Percentiles rank a stretch among this genome's conserved stretches.
These are phyloP conservation scores for Nelumbo lutea DNA, from an alignment of 164 flowering plant genomes.

Conservation along the genomic window DNA sequence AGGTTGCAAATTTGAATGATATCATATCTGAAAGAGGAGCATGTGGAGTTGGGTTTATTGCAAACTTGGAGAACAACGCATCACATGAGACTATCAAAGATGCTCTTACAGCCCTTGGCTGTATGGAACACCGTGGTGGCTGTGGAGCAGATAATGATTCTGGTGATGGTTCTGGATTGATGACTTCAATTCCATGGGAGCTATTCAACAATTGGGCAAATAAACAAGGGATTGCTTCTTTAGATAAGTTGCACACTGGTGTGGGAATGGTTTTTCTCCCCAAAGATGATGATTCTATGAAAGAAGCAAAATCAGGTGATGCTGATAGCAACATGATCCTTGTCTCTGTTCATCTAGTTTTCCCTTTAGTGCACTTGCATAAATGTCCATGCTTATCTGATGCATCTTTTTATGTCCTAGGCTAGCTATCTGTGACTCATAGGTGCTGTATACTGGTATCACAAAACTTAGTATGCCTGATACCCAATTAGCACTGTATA, in stretches of 20 bases:
- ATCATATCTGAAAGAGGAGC: constrained; percentile 95
- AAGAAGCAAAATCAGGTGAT: constrained; percentile 79
- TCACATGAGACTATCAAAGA: constrained; percentile 71
- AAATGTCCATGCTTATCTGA: too few relatives aligned
- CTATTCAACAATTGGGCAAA: constrained; percentile 77
- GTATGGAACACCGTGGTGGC: constrained; percentile 99
- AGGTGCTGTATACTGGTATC: too few relatives aligned
- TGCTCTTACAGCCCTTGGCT: constrained; percentile 92
- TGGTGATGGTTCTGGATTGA: constrained; percentile 97
- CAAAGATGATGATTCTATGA: constrained; percentile 46
- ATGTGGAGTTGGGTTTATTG: constrained; percentile 99
- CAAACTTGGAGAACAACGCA: constrained; percentile 77
- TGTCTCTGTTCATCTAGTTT: background rate
- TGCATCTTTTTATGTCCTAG: too few relatives aligned
- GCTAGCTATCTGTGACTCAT: too few relatives aligned
- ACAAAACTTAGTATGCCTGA: too few relatives aligned
- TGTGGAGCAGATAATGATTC: constrained; percentile 99
- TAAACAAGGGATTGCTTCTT: constrained; percentile 60
- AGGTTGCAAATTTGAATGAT: constrained; percentile 84
- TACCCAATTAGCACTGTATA: too few relatives aligned
- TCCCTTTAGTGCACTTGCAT: background rate
- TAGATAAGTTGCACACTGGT: constrained; percentile 79
- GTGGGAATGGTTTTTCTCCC: constrained; percentile 99
- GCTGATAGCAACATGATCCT: constrained; percentile 3
- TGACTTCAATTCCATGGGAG: constrained; percentile 98